Percentiles rank a stretch among this genome's conserved stretches.
phyloP scores from a whole-genome alignment of 2,329 filamentous ascomycete genomes.

The Metarhizium anisopliae region DNA sequence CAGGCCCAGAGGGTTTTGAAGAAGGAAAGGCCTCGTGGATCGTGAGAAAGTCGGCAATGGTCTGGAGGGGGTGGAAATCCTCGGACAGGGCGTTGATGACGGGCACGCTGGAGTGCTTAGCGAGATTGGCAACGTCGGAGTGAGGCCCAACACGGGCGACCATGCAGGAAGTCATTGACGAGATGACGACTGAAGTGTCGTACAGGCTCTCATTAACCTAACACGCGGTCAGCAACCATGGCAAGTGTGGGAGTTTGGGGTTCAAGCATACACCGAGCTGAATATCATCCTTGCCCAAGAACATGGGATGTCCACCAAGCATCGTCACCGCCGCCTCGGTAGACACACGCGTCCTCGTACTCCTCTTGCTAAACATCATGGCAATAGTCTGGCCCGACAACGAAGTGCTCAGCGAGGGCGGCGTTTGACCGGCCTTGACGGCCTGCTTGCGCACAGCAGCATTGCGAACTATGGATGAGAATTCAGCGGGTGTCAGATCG shows the following conservation, averaged over 20 bases:
- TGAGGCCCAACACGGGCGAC: conserved; percentile 72
- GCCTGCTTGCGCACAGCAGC: conserved; percentile 66
- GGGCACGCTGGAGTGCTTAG: conserved; percentile 65
- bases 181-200: conserved; percentile 86
- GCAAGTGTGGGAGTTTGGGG: conserved; percentile 2
- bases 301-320: conserved; percentile 92
- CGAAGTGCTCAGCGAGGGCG: conserved; percentile 48
- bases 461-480: conserved; percentile 75
- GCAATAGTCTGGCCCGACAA: conserved; percentile 75
- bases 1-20: conserved; percentile 23
- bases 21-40: conserved; percentile 69
- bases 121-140: conserved; percentile 62
- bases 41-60: conserved; percentile 87
- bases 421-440: conserved; percentile 56
- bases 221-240: background rate
- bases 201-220: conserved; percentile 89
- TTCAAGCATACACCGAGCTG: conserved; percentile 66
- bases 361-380: conserved; percentile 95
- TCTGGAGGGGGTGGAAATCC: conserved; percentile 88
- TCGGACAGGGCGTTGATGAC: conserved; percentile 86
- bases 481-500: conserved; percentile 72
- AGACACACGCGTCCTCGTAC: conserved; percentile 85
- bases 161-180: conserved; percentile 83
- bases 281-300: conserved; percentile 90
- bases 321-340: conserved; percentile 85